Conservation (phyloP, 495 filamentous ascomycete species). For the Podospora fimiseda region DNA sequence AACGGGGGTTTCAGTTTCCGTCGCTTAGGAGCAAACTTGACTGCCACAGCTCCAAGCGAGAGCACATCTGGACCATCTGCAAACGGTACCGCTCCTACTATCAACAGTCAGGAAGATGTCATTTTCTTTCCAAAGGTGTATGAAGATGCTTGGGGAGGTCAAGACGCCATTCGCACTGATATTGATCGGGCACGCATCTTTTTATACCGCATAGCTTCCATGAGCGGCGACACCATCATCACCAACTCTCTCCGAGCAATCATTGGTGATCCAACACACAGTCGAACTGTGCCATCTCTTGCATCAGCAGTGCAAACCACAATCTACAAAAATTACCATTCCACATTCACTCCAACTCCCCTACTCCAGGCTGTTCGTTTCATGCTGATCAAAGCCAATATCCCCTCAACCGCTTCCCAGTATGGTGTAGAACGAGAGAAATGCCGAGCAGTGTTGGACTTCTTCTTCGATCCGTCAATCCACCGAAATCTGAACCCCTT, state of each 20-base stretch:
- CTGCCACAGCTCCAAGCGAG: no score
- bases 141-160: conserved; percentile 27
- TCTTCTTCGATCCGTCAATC: conserved; percentile 35
- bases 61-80: no score
- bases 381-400: conserved; percentile 28
- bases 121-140: conserved; percentile 29
- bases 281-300: conserved; percentile 19
- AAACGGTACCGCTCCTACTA: no score
- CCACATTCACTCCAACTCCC: conserved; percentile 26
- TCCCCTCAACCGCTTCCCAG: conserved; percentile 19
- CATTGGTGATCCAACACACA: conserved; percentile 15
- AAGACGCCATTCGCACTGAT: conserved; percentile 16
- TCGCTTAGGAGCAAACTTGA: conserved; percentile 1
- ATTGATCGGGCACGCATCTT: conserved; percentile 29
- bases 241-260: conserved; percentile 20
- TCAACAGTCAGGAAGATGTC: conserved; percentile 15
- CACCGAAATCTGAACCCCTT: conserved; percentile 24
- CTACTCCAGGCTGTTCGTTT: conserved; percentile 32
- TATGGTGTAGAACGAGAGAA: conserved; percentile 10
- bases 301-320: conserved; percentile 23
- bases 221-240: conserved; percentile 17
- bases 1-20: background rate
- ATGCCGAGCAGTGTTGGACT: conserved; percentile 24
- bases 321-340: conserved; percentile 27
- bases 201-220: conserved; percentile 24